These are phyloP conservation scores for Pseudogymnoascus sp. DNA, from an alignment of 2,329 filamentous ascomycete genomes.

Conservation along the genomic window DNA sequence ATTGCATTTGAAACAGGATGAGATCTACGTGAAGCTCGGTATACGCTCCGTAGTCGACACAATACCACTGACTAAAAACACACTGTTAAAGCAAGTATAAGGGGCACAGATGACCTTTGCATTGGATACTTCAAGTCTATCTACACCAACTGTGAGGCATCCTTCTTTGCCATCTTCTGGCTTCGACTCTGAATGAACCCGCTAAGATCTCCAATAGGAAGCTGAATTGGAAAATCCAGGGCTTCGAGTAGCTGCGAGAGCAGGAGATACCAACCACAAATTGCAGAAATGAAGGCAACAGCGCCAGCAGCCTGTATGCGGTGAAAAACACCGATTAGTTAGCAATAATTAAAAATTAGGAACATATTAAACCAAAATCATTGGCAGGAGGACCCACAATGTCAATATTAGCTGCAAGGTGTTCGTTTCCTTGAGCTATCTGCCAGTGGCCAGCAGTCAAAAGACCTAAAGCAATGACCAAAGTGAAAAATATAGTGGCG, in stretches of 20 bases:
- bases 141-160: not conserved
- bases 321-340: not conserved
- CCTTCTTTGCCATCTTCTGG: constrained; percentile 12
- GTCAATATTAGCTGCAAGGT: not conserved
- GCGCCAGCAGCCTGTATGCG: constrained; percentile 28
- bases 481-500: constrained; percentile 57
- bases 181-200: constrained; percentile 36
- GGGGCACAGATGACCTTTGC: not conserved
- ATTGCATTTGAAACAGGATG: not conserved
- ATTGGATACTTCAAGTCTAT: not conserved
- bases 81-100: no score
- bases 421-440: constrained; percentile 30
- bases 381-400: constrained; percentile 1
- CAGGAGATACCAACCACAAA: constrained; percentile 50
- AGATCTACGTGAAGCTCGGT: not conserved
- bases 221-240: constrained; percentile 48
- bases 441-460: constrained; percentile 55
- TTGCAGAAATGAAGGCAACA: constrained; percentile 39
- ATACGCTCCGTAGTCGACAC: not conserved
- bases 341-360: not conserved
- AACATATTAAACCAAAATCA: not conserved
- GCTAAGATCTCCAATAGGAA: constrained; percentile 51
- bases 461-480: constrained; percentile 51
- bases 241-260: constrained; percentile 45
- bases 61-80: no score